Conservation (phyloP, 371 early-diverging fungal genomes). For the Haplosporangium sp. region DNA sequence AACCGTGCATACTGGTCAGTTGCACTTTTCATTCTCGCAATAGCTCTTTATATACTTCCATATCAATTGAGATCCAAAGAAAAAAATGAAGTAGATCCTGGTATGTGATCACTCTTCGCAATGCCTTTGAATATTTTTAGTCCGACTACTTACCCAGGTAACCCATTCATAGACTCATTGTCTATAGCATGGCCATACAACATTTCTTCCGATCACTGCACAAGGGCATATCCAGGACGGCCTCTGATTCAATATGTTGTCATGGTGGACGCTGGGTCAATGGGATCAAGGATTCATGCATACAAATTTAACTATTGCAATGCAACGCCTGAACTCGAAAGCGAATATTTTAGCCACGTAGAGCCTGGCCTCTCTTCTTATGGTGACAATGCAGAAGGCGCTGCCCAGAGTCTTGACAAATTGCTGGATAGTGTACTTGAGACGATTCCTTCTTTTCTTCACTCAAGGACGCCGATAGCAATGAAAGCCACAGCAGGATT, state of each 20-base stretch:
- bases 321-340: conserved; percentile 72
- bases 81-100: neutral
- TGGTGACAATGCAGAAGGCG: conserved; percentile 73
- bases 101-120: neutral
- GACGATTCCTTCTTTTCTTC: conserved; percentile 77
- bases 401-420: conserved; percentile 84
- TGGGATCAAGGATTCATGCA: conserved; percentile 96
- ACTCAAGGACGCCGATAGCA: conserved; percentile 89
- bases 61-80: neutral
- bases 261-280: conserved; percentile 97
- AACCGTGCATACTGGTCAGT: conserved; percentile 23
- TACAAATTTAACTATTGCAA: conserved; percentile 92
- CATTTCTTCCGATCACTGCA: conserved; percentile 72
- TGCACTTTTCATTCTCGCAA: conserved; percentile 4
- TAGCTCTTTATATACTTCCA: conserved; percentile 6
- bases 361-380: conserved; percentile 91
- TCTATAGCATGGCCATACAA: conserved; percentile 31
- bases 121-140: neutral
- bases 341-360: conserved; percentile 85
- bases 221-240: conserved; percentile 65
- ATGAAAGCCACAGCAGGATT: conserved; percentile 97
- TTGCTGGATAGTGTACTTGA: conserved; percentile 83
- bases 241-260: conserved; percentile 71
- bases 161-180: neutral
- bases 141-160: neutral